phyloP scores from a whole-genome alignment of 179 eudicot species.

The Patellifolia procumbens region DNA sequence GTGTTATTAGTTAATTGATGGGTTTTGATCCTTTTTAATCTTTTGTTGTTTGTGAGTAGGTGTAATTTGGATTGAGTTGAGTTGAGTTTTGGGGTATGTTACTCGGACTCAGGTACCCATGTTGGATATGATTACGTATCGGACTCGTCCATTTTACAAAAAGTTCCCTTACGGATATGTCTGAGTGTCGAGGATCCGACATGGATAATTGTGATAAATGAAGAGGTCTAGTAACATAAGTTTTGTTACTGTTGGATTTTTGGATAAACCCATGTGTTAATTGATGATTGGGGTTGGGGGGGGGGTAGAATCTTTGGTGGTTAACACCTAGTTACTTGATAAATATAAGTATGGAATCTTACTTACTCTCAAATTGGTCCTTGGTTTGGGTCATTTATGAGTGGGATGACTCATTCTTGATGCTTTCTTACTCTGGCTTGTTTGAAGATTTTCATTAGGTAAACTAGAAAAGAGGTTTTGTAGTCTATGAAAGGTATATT shows the following conservation, averaged over 20 bases:
- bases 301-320: neutral
- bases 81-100: neutral
- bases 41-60: neutral
- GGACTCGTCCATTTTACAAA: no score
- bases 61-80: neutral
- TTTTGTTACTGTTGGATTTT: neutral
- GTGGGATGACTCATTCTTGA: conserved; percentile 34
- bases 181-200: no score
- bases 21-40: no score
- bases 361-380: conserved; percentile 5
- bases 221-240: no score
- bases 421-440: conserved; percentile 18
- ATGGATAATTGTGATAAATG: no score
- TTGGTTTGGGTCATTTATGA: conserved; percentile 1
- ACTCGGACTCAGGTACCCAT: no score
- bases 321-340: conserved; percentile 1
- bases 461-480: conserved; percentile 23
- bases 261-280: conserved; percentile 4
- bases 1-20: no score
- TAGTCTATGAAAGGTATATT: conserved; percentile 21
- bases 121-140: no score
- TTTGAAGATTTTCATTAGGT: conserved; percentile 10
- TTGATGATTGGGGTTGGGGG: neutral
- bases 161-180: no score
- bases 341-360: neutral